Evolutionary conservation across 202 grass and related monocot species (phyloP).

Genomic region (Panicum virgatum): DNA sequence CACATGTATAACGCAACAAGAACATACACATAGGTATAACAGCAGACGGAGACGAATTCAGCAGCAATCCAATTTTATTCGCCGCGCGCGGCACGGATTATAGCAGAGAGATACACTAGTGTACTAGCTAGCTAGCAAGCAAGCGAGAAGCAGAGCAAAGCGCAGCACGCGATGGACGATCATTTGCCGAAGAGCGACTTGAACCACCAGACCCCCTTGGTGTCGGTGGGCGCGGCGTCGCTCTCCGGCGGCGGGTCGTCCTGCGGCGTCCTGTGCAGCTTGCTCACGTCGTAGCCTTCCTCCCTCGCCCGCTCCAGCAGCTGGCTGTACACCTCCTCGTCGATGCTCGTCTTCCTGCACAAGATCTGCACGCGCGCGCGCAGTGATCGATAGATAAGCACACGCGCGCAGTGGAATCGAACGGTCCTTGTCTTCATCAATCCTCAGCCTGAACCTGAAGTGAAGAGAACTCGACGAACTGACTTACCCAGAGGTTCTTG

Average conservation of each 20-base stretch:
- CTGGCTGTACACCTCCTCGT: slow-evolving; percentile 74
- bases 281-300: slow-evolving; percentile 82
- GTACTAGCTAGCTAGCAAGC: neutral
- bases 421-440: too few relatives aligned
- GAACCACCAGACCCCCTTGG: slow-evolving; percentile 75
- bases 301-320: slow-evolving; percentile 72
- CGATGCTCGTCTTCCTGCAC: slow-evolving; percentile 64
- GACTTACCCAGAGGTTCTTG: slow-evolving; percentile 74
- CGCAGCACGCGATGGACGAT: neutral
- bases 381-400: too few relatives aligned
- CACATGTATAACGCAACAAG: neutral
- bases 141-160: too few relatives aligned
- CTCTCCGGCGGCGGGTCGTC: slow-evolving; percentile 72
- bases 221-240: slow-evolving; percentile 53
- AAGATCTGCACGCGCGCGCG: too few relatives aligned
- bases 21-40: neutral
- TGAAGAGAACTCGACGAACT: too few relatives aligned
- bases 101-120: neutral
- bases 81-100: neutral
- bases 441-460: too few relatives aligned
- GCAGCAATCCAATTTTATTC: neutral
- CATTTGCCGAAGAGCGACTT: slow-evolving; percentile 84
- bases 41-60: neutral
- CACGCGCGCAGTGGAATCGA: neutral
- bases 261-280: slow-evolving; percentile 86